Conservation (phyloP, 495 filamentous ascomycete species). For the Bryoglossum gracile region DNA sequence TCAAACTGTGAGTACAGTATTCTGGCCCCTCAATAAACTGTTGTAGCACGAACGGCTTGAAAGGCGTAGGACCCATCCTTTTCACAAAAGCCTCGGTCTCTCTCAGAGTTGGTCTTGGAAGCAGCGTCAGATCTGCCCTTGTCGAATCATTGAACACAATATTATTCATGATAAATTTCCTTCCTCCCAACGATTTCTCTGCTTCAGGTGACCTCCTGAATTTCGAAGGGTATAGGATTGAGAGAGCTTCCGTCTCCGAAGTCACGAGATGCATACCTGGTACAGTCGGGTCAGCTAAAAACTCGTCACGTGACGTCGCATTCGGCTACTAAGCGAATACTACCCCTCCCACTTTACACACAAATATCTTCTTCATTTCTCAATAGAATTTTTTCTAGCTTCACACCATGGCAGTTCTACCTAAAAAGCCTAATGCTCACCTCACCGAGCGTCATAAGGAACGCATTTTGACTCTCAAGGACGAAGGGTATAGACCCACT, state of each 20-base stretch:
- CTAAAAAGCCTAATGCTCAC: too few species aligned
- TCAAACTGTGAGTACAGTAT: slow-evolving; percentile 62
- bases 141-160: slow-evolving; percentile 42
- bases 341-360: not conserved
- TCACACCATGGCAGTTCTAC: too few species aligned
- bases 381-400: too few species aligned
- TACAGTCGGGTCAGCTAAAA: too few species aligned
- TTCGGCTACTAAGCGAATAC: too few species aligned
- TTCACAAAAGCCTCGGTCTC: slow-evolving; percentile 49
- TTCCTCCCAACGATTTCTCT: slow-evolving; percentile 17
- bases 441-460: too few species aligned
- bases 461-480: too few species aligned
- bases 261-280: slow-evolving; percentile 53
- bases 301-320: too few species aligned
- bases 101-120: slow-evolving; percentile 46
- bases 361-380: not conserved
- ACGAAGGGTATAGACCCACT: too few species aligned
- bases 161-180: slow-evolving; percentile 56
- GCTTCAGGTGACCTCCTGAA: too few species aligned
- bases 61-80: slow-evolving; percentile 45
- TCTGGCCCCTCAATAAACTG: slow-evolving; percentile 56
- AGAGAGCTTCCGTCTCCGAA: slow-evolving; percentile 43
- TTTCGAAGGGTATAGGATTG: slow-evolving; percentile 42
- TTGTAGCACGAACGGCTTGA: slow-evolving; percentile 60
- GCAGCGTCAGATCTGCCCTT: slow-evolving; percentile 39